These are phyloP conservation scores for Fusarium incarnatum DNA, from an alignment of 2,329 filamentous ascomycete species.

Conservation along the genomic window DNA sequence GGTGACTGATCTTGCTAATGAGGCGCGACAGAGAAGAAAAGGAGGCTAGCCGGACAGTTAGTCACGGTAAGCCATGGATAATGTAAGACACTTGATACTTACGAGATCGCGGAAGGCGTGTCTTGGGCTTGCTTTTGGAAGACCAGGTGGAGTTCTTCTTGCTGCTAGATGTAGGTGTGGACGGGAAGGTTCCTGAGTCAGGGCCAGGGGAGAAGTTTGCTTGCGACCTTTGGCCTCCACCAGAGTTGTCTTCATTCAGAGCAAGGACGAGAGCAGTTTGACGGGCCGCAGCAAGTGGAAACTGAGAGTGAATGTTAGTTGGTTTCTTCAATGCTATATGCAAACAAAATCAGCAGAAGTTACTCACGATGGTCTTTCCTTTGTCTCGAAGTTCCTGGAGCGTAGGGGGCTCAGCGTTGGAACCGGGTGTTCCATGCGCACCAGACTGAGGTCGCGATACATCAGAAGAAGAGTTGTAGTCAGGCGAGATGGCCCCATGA, in stretches of 20 bases:
- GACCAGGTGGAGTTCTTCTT: background rate
- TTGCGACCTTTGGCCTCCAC: conserved; percentile 1
- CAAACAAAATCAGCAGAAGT: background rate
- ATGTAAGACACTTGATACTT: background rate
- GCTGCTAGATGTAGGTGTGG: background rate
- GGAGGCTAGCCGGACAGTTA: conserved; percentile 12
- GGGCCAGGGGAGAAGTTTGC: background rate
- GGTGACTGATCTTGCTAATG: background rate
- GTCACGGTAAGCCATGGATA: background rate
- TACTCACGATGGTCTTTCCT: conserved; percentile 3
- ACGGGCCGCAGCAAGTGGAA: background rate
- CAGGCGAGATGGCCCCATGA: background rate
- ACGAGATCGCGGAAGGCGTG: conserved; percentile 1
- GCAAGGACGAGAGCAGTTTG: background rate
- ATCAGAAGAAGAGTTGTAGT: background rate
- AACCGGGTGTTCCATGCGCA: background rate
- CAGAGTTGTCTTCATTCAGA: background rate
- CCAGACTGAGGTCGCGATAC: background rate
- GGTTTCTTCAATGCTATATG: background rate
- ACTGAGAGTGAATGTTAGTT: conserved; percentile 3
- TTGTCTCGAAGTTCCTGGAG: background rate
- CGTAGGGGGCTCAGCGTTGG: background rate
- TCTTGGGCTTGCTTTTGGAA: background rate
- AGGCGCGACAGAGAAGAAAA: background rate
- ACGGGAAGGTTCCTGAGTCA: background rate